Conservation (phyloP, 306 rosid species). For the Prunus dulcis region DNA sequence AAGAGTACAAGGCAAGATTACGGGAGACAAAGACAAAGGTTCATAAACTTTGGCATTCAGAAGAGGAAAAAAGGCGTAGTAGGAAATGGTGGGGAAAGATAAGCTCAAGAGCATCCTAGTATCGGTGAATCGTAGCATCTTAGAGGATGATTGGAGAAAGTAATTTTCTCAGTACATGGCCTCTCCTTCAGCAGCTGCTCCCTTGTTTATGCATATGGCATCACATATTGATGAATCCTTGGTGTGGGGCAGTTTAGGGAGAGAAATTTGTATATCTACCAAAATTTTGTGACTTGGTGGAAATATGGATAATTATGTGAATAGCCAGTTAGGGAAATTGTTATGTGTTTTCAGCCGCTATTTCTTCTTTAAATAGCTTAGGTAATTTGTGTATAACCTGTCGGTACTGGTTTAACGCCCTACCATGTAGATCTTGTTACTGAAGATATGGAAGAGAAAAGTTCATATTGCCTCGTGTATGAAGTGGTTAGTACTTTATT, state of each 20-base stretch:
- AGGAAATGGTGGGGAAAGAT: constrained; percentile 85
- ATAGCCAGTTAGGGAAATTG: constrained; percentile 38
- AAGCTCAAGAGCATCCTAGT: constrained; percentile 42
- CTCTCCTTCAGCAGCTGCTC: constrained; percentile 25
- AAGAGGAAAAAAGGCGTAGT: constrained; percentile 53
- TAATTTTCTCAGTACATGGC: constrained; percentile 22
- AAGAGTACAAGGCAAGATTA: constrained; percentile 74
- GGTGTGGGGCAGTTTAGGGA: constrained; percentile 32
- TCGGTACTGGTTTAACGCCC: constrained; percentile 31
- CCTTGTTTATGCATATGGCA: constrained; percentile 24
- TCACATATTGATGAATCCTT: constrained; percentile 5
- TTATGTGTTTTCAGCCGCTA: constrained; percentile 34
- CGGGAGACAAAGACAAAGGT: constrained; percentile 57
- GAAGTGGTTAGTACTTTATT: background rate
- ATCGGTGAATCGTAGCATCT: background rate
- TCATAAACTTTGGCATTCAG: constrained; percentile 45
- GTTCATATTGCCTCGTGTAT: constrained; percentile 34
- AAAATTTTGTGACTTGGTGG: constrained; percentile 41
- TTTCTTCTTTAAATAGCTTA: constrained; percentile 40
- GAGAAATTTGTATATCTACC: constrained; percentile 43
- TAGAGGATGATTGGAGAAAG: constrained; percentile 17
- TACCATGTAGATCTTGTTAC: constrained; percentile 23
- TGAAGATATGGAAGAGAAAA: constrained; percentile 32
- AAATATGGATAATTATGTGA: constrained; percentile 44
- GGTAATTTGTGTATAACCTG: constrained; percentile 44